Conservation (phyloP, 345 rosid genomes). For the Populus alba region DNA sequence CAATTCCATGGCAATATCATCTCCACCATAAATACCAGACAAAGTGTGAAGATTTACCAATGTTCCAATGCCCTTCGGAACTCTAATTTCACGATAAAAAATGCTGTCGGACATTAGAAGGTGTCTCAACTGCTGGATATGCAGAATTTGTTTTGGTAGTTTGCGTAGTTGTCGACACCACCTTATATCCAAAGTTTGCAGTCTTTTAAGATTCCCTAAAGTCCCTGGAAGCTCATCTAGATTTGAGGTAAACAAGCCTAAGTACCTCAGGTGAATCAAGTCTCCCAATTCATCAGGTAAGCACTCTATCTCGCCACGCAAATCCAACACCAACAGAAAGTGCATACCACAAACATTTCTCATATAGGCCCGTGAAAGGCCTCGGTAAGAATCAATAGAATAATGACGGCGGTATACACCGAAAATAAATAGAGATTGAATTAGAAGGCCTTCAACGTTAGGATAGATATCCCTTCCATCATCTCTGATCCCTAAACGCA, state of each 20-base stretch:
- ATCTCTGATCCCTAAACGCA: too few species aligned
- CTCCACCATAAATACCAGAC: slow-evolving; percentile 23
- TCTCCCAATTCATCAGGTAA: slow-evolving; percentile 18
- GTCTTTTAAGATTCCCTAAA: slow-evolving; percentile 13
- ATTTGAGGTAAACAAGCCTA: not conserved
- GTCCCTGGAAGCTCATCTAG: slow-evolving; percentile 14
- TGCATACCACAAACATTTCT: too few species aligned
- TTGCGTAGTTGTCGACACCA: not conserved
- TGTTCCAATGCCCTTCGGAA: slow-evolving; percentile 1
- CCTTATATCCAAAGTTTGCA: slow-evolving; percentile 12
- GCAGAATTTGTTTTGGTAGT: not conserved
- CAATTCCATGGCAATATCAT: slow-evolving; percentile 12
- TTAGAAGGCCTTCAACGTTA: too few species aligned
- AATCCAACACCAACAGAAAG: slow-evolving; percentile 16
- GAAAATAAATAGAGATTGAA: too few species aligned
- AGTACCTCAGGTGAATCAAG: slow-evolving; percentile 12
- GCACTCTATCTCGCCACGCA: not conserved
- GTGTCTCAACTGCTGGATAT: slow-evolving; percentile 14
- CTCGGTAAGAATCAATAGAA: too few species aligned
- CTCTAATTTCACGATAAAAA: slow-evolving; percentile 2
- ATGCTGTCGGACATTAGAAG: slow-evolving; percentile 2
- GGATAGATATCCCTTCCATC: too few species aligned
- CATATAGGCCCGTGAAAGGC: too few species aligned
- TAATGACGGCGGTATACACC: too few species aligned
- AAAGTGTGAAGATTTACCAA: slow-evolving; percentile 3